These are phyloP conservation scores for Neurospora sp. DNA, from an alignment of 495 filamentous ascomycete species.

Conservation along the genomic window DNA sequence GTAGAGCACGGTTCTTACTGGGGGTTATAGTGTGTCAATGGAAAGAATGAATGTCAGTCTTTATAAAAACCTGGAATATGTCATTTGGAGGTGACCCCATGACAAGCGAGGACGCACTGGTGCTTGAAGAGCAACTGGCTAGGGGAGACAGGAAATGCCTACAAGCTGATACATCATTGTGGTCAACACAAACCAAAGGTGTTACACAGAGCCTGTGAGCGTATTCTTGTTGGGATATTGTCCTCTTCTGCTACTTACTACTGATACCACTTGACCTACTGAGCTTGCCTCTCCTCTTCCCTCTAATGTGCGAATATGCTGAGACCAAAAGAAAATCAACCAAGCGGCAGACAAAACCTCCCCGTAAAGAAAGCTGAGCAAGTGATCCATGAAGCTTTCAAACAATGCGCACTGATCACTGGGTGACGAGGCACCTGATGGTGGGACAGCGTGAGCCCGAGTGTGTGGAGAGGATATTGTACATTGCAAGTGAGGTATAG, in stretches of 20 bases:
- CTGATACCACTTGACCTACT: not conserved
- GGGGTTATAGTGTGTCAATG: not conserved
- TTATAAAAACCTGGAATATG: not conserved
- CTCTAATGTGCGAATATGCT: not conserved
- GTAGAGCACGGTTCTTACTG: not conserved
- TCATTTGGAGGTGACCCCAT: not conserved
- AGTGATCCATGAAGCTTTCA: not conserved
- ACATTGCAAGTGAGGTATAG: not conserved
- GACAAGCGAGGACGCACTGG: not conserved
- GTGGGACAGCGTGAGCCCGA: not conserved
- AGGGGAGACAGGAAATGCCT: not conserved
- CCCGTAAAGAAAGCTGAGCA: not conserved
- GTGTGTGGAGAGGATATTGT: not conserved
- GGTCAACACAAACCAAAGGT: not conserved
- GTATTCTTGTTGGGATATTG: not conserved
- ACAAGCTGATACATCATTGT: not conserved
- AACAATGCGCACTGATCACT: not conserved
- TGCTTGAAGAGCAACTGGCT: not conserved
- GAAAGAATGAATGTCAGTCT: not conserved
- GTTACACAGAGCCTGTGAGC: not conserved
- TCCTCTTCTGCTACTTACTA: not conserved
- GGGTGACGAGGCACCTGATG: not conserved
- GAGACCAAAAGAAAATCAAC: not conserved
- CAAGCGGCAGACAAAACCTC: not conserved
- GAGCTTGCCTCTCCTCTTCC: not conserved